Evolutionary conservation across 2,329 filamentous ascomycete species (phyloP), one percentile per base, ranked within the genome.

Genomic region (Fusarium sp.): DNA sequence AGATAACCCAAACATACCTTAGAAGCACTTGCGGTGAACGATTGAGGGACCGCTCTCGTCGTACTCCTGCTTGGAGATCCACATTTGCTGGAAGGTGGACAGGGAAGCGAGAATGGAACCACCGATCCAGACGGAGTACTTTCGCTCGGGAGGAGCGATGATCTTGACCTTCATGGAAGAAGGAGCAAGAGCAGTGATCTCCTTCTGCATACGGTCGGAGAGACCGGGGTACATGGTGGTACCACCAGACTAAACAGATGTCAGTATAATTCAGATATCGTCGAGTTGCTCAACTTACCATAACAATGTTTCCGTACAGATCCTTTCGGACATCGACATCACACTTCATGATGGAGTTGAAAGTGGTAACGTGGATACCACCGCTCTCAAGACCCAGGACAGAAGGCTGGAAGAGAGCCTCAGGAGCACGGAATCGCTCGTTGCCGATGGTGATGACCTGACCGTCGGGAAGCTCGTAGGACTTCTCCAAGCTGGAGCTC

Each of bases 81-180:
- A 99, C 96, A 99, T 99, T 89, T 99, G 96, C 90, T 99, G 96
- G 95, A 99, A 99, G 86, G 96, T 99, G 78, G 96, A 99, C 80
- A 99, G 93, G 74, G 96, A 99, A 79, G 96, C 96, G 82, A 99
- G 88, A 87, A 99, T 99, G 85, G 96, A 99, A 91, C 96, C 96
- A 96, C 96, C 96, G 84, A 99, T 99, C 96, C 96, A 99, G 90
- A 99, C 96, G 74, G 96, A 98, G 94, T 99, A 99, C 91, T 99
- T 99, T 87, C 96, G 94, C 93, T 99, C 96, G 78, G 96, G 96
- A 79, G 96, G 96, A 87, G 96, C 96, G 84, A 99, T 98, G 87
- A 99, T 98, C 93, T 98, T 98, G 91, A 99, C 95, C 94, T 98
- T 98, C 96, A 99, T 98, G 82, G 94, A 98, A 76, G 96, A 98